Base-by-base conservation (phyloP, 306 rosid genomes). In the Trifolium repens region DNA sequence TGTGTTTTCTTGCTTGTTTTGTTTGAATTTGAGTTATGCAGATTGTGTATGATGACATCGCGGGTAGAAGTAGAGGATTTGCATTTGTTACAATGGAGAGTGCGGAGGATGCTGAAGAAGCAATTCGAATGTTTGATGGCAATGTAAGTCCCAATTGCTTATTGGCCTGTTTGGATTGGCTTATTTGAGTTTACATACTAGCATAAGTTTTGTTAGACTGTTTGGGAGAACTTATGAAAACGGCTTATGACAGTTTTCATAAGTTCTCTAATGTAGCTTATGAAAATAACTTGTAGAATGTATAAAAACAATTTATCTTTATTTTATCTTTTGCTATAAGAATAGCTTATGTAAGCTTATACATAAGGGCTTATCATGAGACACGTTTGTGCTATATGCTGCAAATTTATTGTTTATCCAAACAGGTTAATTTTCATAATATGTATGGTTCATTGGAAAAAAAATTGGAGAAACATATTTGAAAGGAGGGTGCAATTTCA, bases 11-110 rank as follows among this genome's bases (percentile, higher is more conserved):
- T 4, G 39, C 16, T 3, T 5, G 5, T 50, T 62, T 8, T 60
- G 37, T 50, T 43, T 37, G 43, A 35, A 68, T 52, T 52, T 63
- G 35, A 15, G 75, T 73, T 50, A 7, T 75, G 68, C 39, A 90
- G 94, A 78, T 93, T 15, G 84, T 88, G 10, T 80, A 90, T 50
- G 92, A 90, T 76, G 85, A 86, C 68, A 81, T 90, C 37, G 78
- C 86, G 5, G 88, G 86, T 78, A 80, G 96, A 68, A 87, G 92
- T 83, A 87, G 94, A 71, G 92, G 96, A 52, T 88, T 90, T 83
- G 97, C 86, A 2, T 92, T 90, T 88, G 96, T 88, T 32, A 85
- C 96, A 8, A 90, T 92, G 92, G 88, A 78, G 6, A 90, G 79
- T 14, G 67, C 65, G 67, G 94, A 92, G 80, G 93, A 92, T 73